Evolutionary conservation across 768 basidiomycete genomes (phyloP).

Genomic region (Hypsizygus marmoreus): DNA sequence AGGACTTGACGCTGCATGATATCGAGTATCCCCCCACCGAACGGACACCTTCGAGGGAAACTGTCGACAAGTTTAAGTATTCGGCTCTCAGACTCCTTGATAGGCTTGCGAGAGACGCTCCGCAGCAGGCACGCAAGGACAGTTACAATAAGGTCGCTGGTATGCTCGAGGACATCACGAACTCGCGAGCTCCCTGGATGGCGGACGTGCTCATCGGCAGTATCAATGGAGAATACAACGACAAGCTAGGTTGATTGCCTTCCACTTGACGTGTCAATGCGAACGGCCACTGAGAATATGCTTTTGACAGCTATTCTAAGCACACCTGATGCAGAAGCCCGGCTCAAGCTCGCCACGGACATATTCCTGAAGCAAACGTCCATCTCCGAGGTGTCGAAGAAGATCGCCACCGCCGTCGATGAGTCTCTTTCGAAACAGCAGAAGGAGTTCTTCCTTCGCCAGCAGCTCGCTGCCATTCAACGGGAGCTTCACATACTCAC

Average conservation of each 20-base stretch:
- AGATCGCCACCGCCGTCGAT: slow-evolving; percentile 78
- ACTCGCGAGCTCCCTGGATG: slow-evolving; percentile 68
- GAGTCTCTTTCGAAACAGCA: slow-evolving; percentile 87
- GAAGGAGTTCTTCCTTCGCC: slow-evolving; percentile 84
- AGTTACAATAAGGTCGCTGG: slow-evolving; percentile 67
- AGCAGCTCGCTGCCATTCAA: slow-evolving; percentile 80
- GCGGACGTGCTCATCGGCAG: slow-evolving; percentile 73
- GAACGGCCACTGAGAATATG: neutral
- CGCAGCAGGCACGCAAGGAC: slow-evolving; percentile 57
- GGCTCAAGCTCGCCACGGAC: slow-evolving; percentile 66
- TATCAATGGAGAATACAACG: slow-evolving; percentile 65
- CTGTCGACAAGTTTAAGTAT: slow-evolving; percentile 67
- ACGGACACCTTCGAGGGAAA: slow-evolving; percentile 50
- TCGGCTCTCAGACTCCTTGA: slow-evolving; percentile 69
- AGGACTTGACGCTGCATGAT: slow-evolving; percentile 38
- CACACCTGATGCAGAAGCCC: slow-evolving; percentile 58
- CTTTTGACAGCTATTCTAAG: slow-evolving; percentile 56
- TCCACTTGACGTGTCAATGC: neutral
- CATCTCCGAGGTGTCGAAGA: slow-evolving; percentile 79
- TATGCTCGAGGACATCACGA: slow-evolving; percentile 74
- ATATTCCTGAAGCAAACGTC: slow-evolving; percentile 76
- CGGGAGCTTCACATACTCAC: slow-evolving; percentile 67
- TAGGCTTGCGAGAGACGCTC: slow-evolving; percentile 53
- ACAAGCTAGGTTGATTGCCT: slow-evolving; percentile 63
- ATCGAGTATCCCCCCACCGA: slow-evolving; percentile 52